phyloP scores from a whole-genome alignment of 768 basidiomycete genomes.

The Cystofilobasidium macerans region DNA sequence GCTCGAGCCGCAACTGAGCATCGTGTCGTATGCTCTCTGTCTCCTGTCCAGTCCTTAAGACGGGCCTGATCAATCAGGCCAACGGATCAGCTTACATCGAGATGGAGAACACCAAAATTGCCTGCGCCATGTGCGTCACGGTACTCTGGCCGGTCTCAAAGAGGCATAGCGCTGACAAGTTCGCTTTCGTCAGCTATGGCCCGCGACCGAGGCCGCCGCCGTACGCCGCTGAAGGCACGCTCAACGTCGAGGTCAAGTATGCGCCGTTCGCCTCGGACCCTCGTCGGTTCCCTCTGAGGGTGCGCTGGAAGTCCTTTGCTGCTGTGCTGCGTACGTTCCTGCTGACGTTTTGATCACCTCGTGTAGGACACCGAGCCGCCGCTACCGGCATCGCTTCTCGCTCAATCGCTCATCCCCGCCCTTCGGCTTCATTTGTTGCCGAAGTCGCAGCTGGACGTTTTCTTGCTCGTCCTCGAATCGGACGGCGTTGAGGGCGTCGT shows the following conservation, averaged over 20 bases:
- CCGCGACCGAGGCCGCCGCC: constrained; percentile 44
- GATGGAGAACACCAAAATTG: constrained; percentile 74
- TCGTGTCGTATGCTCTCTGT: background rate
- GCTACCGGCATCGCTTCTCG: constrained; percentile 66
- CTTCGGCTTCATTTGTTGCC: constrained; percentile 62
- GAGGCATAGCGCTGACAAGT: background rate
- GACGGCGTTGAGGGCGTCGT: constrained; percentile 82
- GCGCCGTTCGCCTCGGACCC: constrained; percentile 77
- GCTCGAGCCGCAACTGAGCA: background rate
- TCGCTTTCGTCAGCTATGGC: constrained; percentile 48
- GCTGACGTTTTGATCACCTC: too few relatives aligned
- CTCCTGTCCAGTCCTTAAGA: constrained; percentile 61
- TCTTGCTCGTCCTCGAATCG: constrained; percentile 78
- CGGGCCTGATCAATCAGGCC: constrained; percentile 81
- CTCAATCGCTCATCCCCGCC: constrained; percentile 72
- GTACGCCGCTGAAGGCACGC: constrained; percentile 55
- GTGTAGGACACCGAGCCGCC: constrained; percentile 85
- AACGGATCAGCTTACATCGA: constrained; percentile 97
- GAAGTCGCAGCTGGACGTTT: constrained; percentile 86
- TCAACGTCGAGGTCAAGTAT: constrained; percentile 95
- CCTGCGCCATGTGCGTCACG: constrained; percentile 74
- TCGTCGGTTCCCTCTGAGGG: constrained; percentile 73
- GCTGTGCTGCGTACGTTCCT: background rate
- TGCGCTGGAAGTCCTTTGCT: constrained; percentile 40
- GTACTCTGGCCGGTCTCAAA: background rate